These are phyloP conservation scores for Saksenaea oblongispora DNA, from an alignment of 371 early-diverging fungal genomes.

Conservation along the genomic window DNA sequence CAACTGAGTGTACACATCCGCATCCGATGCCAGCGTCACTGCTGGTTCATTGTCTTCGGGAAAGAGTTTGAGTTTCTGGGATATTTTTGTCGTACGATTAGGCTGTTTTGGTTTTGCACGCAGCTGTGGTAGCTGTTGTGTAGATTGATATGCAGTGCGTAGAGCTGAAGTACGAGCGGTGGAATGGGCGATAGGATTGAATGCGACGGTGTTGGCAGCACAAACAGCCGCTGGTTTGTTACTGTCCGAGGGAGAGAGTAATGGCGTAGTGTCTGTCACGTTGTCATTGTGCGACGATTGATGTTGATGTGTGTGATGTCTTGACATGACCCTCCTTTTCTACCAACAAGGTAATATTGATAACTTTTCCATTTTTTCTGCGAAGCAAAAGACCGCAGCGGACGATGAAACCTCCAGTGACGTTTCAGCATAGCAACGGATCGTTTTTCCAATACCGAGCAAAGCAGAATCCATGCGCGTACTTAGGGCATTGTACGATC, in stretches of 20 bases:
- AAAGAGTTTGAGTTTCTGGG: slow-evolving; percentile 91
- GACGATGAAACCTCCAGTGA: not conserved
- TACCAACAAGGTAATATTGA: not conserved
- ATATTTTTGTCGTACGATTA: slow-evolving; percentile 87
- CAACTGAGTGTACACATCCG: slow-evolving; percentile 50
- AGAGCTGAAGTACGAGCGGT: not conserved
- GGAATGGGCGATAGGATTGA: not conserved
- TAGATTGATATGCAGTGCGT: not conserved
- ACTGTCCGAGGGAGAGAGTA: not conserved
- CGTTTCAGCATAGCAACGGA: not conserved
- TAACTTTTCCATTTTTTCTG: not conserved
- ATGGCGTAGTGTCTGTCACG: not conserved
- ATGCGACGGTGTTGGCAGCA: slow-evolving; percentile 1
- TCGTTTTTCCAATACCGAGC: no score
- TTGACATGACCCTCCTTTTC: not conserved
- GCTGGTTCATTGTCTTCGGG: slow-evolving; percentile 76
- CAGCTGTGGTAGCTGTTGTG: slow-evolving; percentile 6
- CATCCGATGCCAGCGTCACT: slow-evolving; percentile 15
- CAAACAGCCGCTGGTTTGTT: not conserved
- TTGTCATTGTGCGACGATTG: slow-evolving; percentile 1
- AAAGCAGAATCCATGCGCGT: no score
- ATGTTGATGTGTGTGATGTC: not conserved
- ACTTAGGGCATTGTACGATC: no score
- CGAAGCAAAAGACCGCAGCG: not conserved
- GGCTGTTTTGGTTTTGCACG: slow-evolving; percentile 51